Evolutionary conservation across 768 basidiomycete genomes (phyloP).

Genomic region (Rhodosporidiobolus sp.): DNA sequence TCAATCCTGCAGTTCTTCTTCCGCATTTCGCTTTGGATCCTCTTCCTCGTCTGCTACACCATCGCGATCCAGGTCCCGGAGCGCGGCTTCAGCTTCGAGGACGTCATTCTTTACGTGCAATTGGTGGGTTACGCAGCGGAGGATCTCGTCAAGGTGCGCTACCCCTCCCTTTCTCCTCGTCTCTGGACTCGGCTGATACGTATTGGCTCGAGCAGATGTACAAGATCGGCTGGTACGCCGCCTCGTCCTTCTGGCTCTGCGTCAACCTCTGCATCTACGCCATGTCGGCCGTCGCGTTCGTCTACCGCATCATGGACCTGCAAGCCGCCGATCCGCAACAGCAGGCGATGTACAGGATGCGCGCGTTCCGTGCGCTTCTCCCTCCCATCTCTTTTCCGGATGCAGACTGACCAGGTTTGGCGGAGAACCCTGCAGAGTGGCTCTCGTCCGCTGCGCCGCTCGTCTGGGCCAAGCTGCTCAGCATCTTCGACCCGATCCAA

Average conservation of each 20-base stretch:
- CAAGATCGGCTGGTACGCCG: constrained; percentile 31
- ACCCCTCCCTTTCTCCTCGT: too few species aligned
- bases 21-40: constrained; percentile 42
- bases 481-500: constrained; percentile 40
- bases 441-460: constrained; percentile 41
- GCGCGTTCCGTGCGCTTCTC: constrained; percentile 36
- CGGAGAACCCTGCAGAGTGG: constrained; percentile 17
- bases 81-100: constrained; percentile 40
- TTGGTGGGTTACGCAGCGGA: constrained; percentile 41
- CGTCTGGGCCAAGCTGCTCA: constrained; percentile 44
- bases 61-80: constrained; percentile 44
- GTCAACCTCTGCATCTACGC: constrained; percentile 16
- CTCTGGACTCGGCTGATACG: background rate
- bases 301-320: constrained; percentile 42
- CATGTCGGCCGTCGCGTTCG: background rate
- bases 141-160: constrained; percentile 35
- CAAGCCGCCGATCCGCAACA: constrained; percentile 10
- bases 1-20: constrained; percentile 36
- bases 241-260: constrained; percentile 38
- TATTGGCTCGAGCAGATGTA: constrained; percentile 20
- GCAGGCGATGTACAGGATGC: constrained; percentile 22
- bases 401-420: background rate
- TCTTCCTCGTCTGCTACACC: constrained; percentile 43
- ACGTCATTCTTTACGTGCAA: constrained; percentile 41
- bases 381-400: background rate